Conservation (phyloP, 1,139 yeast species). For the Meyerozyma athensensis region DNA sequence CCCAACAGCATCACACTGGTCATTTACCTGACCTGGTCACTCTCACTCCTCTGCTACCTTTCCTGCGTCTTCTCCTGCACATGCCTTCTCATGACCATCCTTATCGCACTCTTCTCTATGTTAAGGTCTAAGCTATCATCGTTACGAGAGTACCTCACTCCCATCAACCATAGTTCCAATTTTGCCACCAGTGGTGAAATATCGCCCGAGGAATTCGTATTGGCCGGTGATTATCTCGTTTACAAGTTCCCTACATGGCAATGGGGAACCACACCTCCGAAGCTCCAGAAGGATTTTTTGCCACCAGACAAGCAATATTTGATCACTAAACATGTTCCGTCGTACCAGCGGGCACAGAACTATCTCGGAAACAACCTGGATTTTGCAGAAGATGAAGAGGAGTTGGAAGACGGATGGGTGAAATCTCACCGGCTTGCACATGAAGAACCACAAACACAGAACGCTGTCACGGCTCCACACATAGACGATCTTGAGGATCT, state of each 20-base stretch:
- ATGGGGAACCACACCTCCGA: constrained; percentile 74
- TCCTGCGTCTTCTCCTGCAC: too few relatives aligned
- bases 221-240: constrained; percentile 88
- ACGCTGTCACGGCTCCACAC: constrained; percentile 19
- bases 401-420: constrained; percentile 61
- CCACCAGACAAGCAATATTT: constrained; percentile 84
- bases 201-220: constrained; percentile 88
- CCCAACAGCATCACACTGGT: too few relatives aligned
- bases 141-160: constrained; percentile 88
- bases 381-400: constrained; percentile 5
- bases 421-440: constrained; percentile 12
- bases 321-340: constrained; percentile 86
- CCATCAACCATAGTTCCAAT: constrained; percentile 78
- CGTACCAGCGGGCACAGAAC: constrained; percentile 66
- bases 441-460: constrained; percentile 10
- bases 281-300: constrained; percentile 60
- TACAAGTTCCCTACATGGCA: constrained; percentile 96
- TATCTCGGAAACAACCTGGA: constrained; percentile 24
- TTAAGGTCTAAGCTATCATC: constrained; percentile 78
- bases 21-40: too few relatives aligned
- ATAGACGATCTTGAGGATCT: constrained; percentile 3
- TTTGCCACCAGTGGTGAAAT: constrained; percentile 84
- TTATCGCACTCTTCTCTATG: constrained; percentile 11
- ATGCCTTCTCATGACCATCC: background rate
- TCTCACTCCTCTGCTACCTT: too few relatives aligned